A percentile compares a stretch with the other conserved stretches of the same genome.
These are phyloP conservation scores for Naegleria gruberi DNA, from an alignment of 208 protist species.

Conservation along the genomic window DNA sequence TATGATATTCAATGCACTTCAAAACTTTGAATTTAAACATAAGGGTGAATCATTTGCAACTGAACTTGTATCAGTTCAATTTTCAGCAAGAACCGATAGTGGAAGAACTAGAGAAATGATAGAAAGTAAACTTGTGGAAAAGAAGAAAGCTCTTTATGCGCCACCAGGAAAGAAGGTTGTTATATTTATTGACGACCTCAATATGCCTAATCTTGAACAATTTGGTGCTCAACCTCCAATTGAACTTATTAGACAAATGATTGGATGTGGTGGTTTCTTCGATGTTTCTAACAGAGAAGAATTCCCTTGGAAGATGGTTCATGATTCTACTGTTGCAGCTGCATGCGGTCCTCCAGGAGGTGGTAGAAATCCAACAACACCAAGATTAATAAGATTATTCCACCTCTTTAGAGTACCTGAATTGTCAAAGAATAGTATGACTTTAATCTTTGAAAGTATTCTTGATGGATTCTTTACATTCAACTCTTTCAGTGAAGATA, in stretches of 20 bases:
- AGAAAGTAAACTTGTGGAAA: conserved; percentile 87
- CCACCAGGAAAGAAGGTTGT: conserved; percentile 79
- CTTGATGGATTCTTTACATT: conserved; percentile 72
- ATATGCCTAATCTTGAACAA: conserved; percentile 90
- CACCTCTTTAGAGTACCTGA: conserved; percentile 82
- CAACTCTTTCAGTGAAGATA: conserved; percentile 67
- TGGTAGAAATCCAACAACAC: conserved; percentile 81
- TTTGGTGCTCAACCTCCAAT: conserved; percentile 94
- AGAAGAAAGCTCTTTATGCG: conserved; percentile 87
- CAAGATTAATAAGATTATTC: conserved; percentile 84
- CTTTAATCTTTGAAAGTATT: conserved; percentile 84
- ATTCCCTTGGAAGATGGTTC: conserved; percentile 84
- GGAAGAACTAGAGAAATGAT: conserved; percentile 89
- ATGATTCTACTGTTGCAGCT: conserved; percentile 84
- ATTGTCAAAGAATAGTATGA: conserved; percentile 81
- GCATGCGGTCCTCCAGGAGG: conserved; percentile 89
- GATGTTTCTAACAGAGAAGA: conserved; percentile 71
- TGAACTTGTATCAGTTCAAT: conserved; percentile 75
- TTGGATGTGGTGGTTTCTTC: conserved; percentile 90
- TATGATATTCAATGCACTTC: conserved; percentile 74
- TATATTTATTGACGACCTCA: conserved; percentile 94
- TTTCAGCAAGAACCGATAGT: conserved; percentile 88
- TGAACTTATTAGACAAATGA: conserved; percentile 91
- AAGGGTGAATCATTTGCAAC: conserved; percentile 60
- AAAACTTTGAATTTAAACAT: conserved; percentile 33